Evolutionary conservation across 2,329 filamentous ascomycete species (phyloP).

Genomic region (Furcasterigmium sp.): DNA sequence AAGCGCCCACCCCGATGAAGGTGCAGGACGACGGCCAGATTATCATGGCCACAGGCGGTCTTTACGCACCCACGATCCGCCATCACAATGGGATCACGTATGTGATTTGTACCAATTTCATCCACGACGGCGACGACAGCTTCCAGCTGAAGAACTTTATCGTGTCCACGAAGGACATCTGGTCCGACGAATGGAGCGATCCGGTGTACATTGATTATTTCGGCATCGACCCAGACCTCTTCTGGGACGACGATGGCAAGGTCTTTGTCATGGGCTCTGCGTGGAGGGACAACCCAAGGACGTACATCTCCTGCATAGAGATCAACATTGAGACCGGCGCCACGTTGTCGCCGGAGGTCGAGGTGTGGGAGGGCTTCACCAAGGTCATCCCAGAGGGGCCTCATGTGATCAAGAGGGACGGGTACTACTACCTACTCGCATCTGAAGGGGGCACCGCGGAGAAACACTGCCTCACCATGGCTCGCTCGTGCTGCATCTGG

Average conservation of each 20-base stretch:
- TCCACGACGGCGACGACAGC: slow-evolving; percentile 5
- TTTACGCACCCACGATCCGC: slow-evolving; percentile 17
- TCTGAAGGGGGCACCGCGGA: slow-evolving; percentile 38
- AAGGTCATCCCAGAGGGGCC: slow-evolving; percentile 35
- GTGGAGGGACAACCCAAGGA: slow-evolving; percentile 12
- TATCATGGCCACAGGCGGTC: slow-evolving; percentile 14
- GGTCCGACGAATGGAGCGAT: slow-evolving; percentile 14
- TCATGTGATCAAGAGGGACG: slow-evolving; percentile 36
- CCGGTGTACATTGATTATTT: slow-evolving; percentile 12
- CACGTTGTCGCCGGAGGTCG: slow-evolving; percentile 9
- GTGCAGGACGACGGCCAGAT: neutral
- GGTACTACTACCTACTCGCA: slow-evolving; percentile 42
- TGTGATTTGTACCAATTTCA: slow-evolving; percentile 13
- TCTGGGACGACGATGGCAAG: slow-evolving; percentile 51
- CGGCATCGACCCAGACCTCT: slow-evolving; percentile 41
- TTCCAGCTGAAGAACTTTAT: slow-evolving; percentile 15
- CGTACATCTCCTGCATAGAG: slow-evolving; percentile 11
- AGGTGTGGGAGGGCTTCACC: slow-evolving; percentile 9
- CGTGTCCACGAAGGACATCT: slow-evolving; percentile 16
- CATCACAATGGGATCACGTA: slow-evolving; percentile 16
- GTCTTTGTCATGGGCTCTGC: slow-evolving; percentile 43
- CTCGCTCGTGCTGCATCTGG: slow-evolving; percentile 14
- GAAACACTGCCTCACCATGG: slow-evolving; percentile 19
- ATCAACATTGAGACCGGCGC: slow-evolving; percentile 13
- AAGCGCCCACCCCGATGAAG: neutral